Percentiles rank a stretch among this genome's conserved stretches.
Evolutionary conservation across 371 early-diverging fungal genomes (phyloP).

Genomic region (Smittium mucronatum): DNA sequence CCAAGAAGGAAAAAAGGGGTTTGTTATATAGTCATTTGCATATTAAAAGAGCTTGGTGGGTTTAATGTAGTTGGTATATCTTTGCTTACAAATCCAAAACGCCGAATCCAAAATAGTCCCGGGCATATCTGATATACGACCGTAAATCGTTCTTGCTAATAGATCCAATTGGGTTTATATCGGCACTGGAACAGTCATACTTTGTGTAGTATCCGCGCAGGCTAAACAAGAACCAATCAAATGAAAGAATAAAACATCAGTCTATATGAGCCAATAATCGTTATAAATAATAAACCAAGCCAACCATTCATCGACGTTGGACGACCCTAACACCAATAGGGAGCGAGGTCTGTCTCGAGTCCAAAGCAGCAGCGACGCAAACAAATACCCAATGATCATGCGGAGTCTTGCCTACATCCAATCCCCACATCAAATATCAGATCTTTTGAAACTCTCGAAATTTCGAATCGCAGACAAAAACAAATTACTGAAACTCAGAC

Average conservation of each 20-base stretch:
- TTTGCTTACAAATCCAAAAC: constrained; percentile 46
- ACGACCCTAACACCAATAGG: constrained; percentile 84
- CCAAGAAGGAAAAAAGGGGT: too few species aligned
- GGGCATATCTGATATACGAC: constrained; percentile 61
- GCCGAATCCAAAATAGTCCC: constrained; percentile 47
- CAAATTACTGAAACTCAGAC: neutral
- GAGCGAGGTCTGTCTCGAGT: constrained; percentile 54
- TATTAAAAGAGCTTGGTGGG: too few species aligned
- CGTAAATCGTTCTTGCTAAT: constrained; percentile 85
- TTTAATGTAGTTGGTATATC: too few species aligned
- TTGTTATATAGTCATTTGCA: constrained; percentile 1
- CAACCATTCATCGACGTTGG: constrained; percentile 90
- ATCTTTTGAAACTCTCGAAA: neutral
- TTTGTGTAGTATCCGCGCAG: constrained; percentile 95
- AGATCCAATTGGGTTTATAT: constrained; percentile 92
- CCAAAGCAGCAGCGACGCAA: constrained; percentile 92
- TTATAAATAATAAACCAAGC: constrained; percentile 13
- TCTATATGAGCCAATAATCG: neutral
- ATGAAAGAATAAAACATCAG: neutral
- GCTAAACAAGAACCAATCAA: constrained; percentile 23
- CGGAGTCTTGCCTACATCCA: constrained; percentile 76
- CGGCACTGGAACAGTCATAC: constrained; percentile 95
- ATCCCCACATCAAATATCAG: neutral
- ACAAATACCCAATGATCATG: constrained; percentile 88
- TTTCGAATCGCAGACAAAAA: neutral